Conservation (phyloP, 176 grass and related monocot genomes). For the Musa beccarii region DNA sequence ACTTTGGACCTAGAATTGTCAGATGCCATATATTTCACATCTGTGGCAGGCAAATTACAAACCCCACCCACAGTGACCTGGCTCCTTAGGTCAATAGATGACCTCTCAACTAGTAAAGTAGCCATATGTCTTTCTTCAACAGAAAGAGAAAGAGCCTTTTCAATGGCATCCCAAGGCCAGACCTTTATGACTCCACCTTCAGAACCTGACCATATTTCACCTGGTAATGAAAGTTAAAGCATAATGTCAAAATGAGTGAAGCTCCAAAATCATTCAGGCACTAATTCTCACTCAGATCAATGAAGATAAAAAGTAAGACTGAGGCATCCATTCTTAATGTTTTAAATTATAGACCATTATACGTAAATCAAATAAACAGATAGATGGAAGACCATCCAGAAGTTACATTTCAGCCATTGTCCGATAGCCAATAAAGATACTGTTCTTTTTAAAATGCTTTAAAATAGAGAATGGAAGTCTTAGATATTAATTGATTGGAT, state of each 20-base stretch:
- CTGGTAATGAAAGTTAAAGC: constrained; percentile 37
- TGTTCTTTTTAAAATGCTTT: no score
- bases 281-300: not conserved
- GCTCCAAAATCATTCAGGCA: not conserved
- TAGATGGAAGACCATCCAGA: no score
- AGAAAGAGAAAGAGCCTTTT: constrained; percentile 72
- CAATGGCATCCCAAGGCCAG: constrained; percentile 87
- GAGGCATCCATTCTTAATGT: no score
- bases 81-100: constrained; percentile 75
- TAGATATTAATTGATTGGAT: no score
- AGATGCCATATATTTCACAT: constrained; percentile 65
- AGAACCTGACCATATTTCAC: constrained; percentile 90
- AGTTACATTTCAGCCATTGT: no score
- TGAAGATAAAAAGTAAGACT: constrained; percentile 4
- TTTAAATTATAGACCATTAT: no score
- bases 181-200: constrained; percentile 61
- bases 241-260: constrained; percentile 10
- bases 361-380: no score
- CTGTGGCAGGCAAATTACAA: constrained; percentile 60
- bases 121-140: constrained; percentile 84
- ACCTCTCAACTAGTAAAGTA: constrained; percentile 67
- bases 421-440: no score
- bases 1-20: constrained; percentile 69
- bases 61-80: constrained; percentile 75
- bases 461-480: no score